phyloP scores from a whole-genome alignment of 345 rosid genomes.

The Pseudoturritis turrita region DNA sequence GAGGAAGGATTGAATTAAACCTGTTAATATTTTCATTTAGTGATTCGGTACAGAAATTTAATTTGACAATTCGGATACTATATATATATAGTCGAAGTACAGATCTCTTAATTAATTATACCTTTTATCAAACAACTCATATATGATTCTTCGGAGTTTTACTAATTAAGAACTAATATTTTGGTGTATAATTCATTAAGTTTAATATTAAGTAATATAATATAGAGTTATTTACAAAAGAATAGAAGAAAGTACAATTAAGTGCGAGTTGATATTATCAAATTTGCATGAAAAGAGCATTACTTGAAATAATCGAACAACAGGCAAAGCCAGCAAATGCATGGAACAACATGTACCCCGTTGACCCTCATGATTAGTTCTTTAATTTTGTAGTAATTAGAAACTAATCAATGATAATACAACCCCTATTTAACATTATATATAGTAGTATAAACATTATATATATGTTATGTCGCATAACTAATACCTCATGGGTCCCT shows the following conservation, averaged over 20 bases:
- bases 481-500: not conserved
- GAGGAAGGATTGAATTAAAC: not conserved
- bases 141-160: not conserved
- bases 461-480: conserved; percentile 4
- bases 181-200: conserved; percentile 9
- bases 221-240: not conserved
- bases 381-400: conserved; percentile 3
- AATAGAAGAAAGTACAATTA: conserved; percentile 5
- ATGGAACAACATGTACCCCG: conserved; percentile 23
- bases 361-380: conserved; percentile 27
- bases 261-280: conserved; percentile 10
- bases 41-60: not conserved
- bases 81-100: not conserved
- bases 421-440: not conserved
- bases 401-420: conserved; percentile 7
- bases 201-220: not conserved
- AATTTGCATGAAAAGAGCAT: conserved; percentile 37
- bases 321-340: conserved; percentile 36
- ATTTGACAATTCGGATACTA: not conserved
- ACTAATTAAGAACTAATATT: not conserved
- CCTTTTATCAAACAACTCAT: not conserved
- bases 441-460: not conserved
- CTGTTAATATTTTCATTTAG: not conserved
- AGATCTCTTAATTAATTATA: not conserved
- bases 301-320: conserved; percentile 32